These are phyloP conservation scores for Fomitopsis serialis DNA, from an alignment of 768 basidiomycete genomes.

Conservation along the genomic window DNA sequence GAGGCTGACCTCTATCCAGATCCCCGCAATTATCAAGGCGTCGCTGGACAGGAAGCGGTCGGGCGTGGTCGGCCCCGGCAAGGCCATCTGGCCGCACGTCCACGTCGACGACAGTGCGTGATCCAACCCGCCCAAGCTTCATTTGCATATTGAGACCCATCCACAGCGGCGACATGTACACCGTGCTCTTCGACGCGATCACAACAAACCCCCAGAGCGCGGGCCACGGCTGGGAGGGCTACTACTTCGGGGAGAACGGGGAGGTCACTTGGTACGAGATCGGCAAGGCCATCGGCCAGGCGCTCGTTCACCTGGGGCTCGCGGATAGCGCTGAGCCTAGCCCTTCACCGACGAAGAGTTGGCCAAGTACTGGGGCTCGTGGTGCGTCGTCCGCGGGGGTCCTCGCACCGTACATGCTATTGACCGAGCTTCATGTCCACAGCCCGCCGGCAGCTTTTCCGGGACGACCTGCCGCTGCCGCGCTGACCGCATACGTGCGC, in stretches of 20 bases:
- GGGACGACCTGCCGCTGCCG: conserved; percentile 22
- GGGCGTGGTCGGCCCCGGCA: conserved; percentile 49
- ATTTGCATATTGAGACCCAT: neutral
- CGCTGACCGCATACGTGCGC: conserved; percentile 26
- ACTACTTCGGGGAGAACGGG: conserved; percentile 24
- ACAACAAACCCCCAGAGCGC: conserved; percentile 10
- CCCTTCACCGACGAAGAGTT: conserved; percentile 40
- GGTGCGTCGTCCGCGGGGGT: too few relatives aligned
- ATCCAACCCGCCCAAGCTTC: conserved; percentile 3
- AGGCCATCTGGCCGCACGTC: conserved; percentile 54
- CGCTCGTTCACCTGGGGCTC: conserved; percentile 23
- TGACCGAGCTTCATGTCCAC: too few relatives aligned
- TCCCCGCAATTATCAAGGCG: conserved; percentile 41
- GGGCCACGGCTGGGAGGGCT: conserved; percentile 30
- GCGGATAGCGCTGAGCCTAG: conserved; percentile 28
- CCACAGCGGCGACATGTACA: conserved; percentile 38
- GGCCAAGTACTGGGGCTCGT: neutral
- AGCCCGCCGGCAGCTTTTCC: conserved; percentile 34
- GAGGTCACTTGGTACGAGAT: conserved; percentile 27
- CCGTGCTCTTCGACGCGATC: conserved; percentile 35
- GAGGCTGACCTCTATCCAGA: conserved; percentile 42
- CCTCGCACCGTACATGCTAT: too few relatives aligned
- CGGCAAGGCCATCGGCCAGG: conserved; percentile 28
- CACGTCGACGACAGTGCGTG: conserved; percentile 39
- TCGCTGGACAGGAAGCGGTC: conserved; percentile 29